Base-by-base conservation (phyloP, 345 rosid genomes). In the Citrus glauca region DNA sequence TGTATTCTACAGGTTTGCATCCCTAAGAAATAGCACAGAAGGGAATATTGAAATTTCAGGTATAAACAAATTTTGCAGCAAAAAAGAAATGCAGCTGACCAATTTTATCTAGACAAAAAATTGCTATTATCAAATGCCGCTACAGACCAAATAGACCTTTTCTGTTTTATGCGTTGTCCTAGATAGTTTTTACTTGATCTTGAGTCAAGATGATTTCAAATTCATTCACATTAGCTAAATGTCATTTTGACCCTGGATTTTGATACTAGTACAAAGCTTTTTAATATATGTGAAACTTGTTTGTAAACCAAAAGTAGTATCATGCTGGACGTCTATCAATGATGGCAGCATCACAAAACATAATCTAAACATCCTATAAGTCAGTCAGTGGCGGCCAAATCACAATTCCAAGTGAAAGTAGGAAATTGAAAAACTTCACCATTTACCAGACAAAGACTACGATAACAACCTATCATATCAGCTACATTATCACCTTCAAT, bases 1-100 rank as follows among this genome's bases (percentile, higher is more conserved):
- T 92, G 64, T 89, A 81, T 81, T 93, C 97, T 69, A 84, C 77
- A 9, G 98, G 99, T 73, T 87, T 94, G 87, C 97, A 96, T 53
- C 99, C 99, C 98, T 95, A 83, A 45, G 85, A 30, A 79, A 64
- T 55, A 25, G 50, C 7, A 76, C 35, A 35, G 66, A 69, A 72
- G 56, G 19, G 13, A 65, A 65, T 32, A 65, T n/a, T 6, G 16
- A 73, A 35, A 11, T 66, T 40, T 62, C 59, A 27, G 11, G 19
- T 24, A 56, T 11, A 17, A 32, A 32, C 61, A 56, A 30, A 13
- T 42, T 42, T 16, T 4, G 5, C 27, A 42, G 16, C 25, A 60
- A 24, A 16, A 60, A 73, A 24, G 35, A 60, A 53, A 71, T 28
- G 64, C 2, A 10, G 57, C n/a, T n/a, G 0, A 35, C 24, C 7